Conservation (phyloP, 768 basidiomycete genomes). For the Russula earlei region DNA sequence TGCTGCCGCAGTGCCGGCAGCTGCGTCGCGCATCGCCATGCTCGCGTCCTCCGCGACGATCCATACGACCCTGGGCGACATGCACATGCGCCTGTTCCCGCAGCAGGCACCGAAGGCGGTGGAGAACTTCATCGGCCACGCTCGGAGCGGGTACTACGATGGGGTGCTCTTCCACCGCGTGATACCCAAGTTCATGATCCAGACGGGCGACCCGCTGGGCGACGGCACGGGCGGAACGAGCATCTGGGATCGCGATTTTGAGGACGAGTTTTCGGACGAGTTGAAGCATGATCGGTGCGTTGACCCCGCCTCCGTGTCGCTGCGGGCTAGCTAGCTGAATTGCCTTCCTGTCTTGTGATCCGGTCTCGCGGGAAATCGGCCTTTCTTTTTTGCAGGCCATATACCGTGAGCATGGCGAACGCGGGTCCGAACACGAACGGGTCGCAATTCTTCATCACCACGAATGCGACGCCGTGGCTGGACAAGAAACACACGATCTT, state of each 20-base stretch:
- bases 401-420: slow-evolving; percentile 94
- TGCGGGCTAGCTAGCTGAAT: no score
- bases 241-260: slow-evolving; percentile 86
- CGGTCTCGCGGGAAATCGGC: no score
- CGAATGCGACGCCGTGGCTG: slow-evolving; percentile 87
- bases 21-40: slow-evolving; percentile 51
- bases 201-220: slow-evolving; percentile 91
- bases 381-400: slow-evolving; percentile 48
- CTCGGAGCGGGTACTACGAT: slow-evolving; percentile 85
- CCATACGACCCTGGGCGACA: slow-evolving; percentile 93
- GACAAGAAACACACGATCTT: slow-evolving; percentile 92
- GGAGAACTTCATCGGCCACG: slow-evolving; percentile 94
- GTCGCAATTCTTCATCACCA: slow-evolving; percentile 97
- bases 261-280: slow-evolving; percentile 87
- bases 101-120: slow-evolving; percentile 90
- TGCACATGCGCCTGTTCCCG: slow-evolving; percentile 83
- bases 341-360: no score
- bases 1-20: slow-evolving; percentile 41
- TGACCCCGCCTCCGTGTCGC: no score
- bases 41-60: slow-evolving; percentile 78
- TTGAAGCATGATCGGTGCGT: slow-evolving; percentile 82
- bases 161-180: slow-evolving; percentile 93
- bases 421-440: slow-evolving; percentile 87
- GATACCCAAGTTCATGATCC: slow-evolving; percentile 98
- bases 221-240: slow-evolving; percentile 89